Percentiles rank a stretch among this genome's conserved stretches.
Evolutionary conservation across 2,329 filamentous ascomycete species (phyloP).

Genomic region (Alternaria brassicicola): DNA sequence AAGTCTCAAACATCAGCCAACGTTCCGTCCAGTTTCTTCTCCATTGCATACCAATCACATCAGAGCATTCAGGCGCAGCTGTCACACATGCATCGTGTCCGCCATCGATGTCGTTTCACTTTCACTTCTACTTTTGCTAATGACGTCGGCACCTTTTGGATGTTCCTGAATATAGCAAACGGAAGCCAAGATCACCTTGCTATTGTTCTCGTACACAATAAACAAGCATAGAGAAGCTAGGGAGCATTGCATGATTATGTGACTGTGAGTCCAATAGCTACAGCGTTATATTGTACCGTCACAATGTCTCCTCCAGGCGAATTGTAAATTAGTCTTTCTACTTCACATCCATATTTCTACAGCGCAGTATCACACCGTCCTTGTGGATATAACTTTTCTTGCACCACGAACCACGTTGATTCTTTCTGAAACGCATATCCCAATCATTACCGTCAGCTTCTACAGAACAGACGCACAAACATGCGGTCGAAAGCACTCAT

Average conservation of each 20-base stretch:
- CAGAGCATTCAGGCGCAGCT: not conserved
- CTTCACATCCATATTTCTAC: not conserved
- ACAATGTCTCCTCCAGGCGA: not conserved
- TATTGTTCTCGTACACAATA: slow-evolving; percentile 12
- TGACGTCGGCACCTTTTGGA: not conserved
- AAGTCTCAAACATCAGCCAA: not conserved
- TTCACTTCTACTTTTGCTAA: slow-evolving; percentile 1
- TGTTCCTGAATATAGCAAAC: not conserved
- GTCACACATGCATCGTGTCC: not conserved
- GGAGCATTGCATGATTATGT: not conserved
- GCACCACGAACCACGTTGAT: not conserved
- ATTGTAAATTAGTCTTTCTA: not conserved
- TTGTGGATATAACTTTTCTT: not conserved
- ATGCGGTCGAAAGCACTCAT: slow-evolving; percentile 3
- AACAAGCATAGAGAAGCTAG: not conserved
- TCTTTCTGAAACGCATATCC: not conserved
- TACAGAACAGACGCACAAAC: not conserved
- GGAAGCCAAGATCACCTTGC: not conserved
- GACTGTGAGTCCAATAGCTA: not conserved
- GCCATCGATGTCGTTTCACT: not conserved
- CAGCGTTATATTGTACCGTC: not conserved
- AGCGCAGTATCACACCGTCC: not conserved
- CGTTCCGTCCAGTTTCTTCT: not conserved
- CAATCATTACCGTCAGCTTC: not conserved
- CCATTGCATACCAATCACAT: not conserved